Conservation (phyloP, 2,329 filamentous ascomycete species). For the Anisogramma anomala region DNA sequence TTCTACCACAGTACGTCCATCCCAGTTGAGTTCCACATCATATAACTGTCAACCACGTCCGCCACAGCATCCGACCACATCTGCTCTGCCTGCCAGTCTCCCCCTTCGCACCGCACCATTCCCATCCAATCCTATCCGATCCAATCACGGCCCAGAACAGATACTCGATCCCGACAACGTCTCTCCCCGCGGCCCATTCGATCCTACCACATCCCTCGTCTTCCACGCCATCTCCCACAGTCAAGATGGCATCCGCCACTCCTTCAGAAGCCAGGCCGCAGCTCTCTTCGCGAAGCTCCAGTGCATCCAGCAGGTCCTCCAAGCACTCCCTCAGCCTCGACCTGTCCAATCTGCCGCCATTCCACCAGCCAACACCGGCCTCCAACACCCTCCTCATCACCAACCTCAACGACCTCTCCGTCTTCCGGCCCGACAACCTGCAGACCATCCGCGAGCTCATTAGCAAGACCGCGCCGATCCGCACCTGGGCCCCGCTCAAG, state of each 20-base stretch:
- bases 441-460: constrained; percentile 63
- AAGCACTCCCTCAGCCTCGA: constrained; percentile 54
- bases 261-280: constrained; percentile 16
- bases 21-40: too few relatives aligned
- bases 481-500: constrained; percentile 69
- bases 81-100: too few relatives aligned
- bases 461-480: constrained; percentile 55
- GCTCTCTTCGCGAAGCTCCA: constrained; percentile 31
- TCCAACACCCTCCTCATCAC: constrained; percentile 80
- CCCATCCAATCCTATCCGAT: too few relatives aligned
- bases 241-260: constrained; percentile 13
- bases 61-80: too few relatives aligned
- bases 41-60: too few relatives aligned
- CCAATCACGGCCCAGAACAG: too few relatives aligned
- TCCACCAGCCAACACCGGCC: constrained; percentile 59
- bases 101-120: too few relatives aligned
- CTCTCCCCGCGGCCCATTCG: too few relatives aligned
- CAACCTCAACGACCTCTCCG: constrained; percentile 59
- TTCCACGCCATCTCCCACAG: not conserved
- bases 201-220: too few relatives aligned
- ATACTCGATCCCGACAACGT: too few relatives aligned
- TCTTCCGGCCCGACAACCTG: constrained; percentile 65
- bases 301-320: constrained; percentile 36
- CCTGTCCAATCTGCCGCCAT: constrained; percentile 58
- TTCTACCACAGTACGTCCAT: too few relatives aligned